Base-by-base conservation (phyloP, 148 eudicot genomes). In the Arbutus unedo region DNA sequence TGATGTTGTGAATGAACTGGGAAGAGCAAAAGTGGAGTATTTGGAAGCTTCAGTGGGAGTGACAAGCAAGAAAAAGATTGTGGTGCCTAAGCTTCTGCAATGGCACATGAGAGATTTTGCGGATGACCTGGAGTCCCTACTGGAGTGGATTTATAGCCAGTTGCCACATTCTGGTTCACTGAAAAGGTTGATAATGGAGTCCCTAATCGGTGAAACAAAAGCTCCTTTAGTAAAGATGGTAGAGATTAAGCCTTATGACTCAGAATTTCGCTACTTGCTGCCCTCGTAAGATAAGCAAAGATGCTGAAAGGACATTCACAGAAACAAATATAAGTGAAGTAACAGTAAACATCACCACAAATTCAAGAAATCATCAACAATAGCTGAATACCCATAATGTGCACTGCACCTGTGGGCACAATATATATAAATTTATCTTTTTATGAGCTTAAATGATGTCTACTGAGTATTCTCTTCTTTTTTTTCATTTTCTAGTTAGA, bases 71-170 rank as follows among this genome's bases (percentile, higher is more conserved):
- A 94, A 90, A 81, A 94, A 88, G 90, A 89, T 94, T 25, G 51
- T 91, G 75, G 88, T 96, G 83, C 98, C 98, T 16, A 96, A 96
- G 87, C 93, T 96, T 82, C 92, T 96, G 21, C 91, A 92, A 48
- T 91, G 98, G 98, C 94, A 96, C 88, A 93, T 92, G 93, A 93
- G 83, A 70, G 98, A 96, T 89, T 96, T 96, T 83, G 98, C 55
- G 4, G 98, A 96, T 82, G 95, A 96, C 84, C 85, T 96, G 89
- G 94, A 91, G 77, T 96, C 98, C 23, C 88, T 96, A 53, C 81
- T 93, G 78, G 98, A 96, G 83, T 96, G 98, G 98, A 90, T 94
- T 43, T 94, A 96, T 76, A 96, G 98, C 87, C 98, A 94, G 76
- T 83, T 96, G 84, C 94, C 95, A 45, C 89, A 88, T n/a, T 87